Base-by-base conservation (phyloP, 2,329 filamentous ascomycete genomes). In the Orbilia blumenaviensis region DNA sequence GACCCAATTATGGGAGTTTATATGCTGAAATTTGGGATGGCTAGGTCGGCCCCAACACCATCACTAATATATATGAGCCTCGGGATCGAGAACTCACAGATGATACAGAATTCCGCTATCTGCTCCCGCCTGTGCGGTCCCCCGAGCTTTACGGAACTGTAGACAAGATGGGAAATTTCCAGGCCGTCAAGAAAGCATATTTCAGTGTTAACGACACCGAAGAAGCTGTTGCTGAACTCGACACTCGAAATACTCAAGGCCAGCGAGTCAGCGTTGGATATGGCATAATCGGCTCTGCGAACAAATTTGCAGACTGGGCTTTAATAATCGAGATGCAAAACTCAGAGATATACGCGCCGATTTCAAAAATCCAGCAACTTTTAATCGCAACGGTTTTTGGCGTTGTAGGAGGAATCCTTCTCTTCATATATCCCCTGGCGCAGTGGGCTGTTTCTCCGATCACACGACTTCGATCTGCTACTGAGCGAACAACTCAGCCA, bases 301-400 rank as follows among this genome's bases (percentile, higher is more conserved):
- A 46, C 66, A 73, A 77, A 10, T 83, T 96, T 62, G 92, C 92
- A 6, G 88, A 94, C 80, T 97, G 94, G 94, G 89, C 92, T 3
- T 84, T 97, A 2, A 80, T 96, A 1, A 88, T 97, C 0, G 94
- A 97, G 81, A 90, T 95, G 82, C 85, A 88, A 1, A 88, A 89
- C 77, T 82, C 82, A 21, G 93, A 97, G 82, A 92, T 93, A 0
- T 93, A 91, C 83, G 85, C 86, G 6, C 91, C 93, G 0, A 93
- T 97, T 69, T 83, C 85, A 27, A 89, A 88, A 18, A 85, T 97
- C n/a, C 89, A 92, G 18, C 89, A 90, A 54, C 92, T 97, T 60
- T 87, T 97, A 1, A 83, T 97, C 1, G 92, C 89, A 3, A 96
- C 92, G 77, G 91, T 96, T 0, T 96, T 97, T 81, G 92, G 91